phyloP scores from a whole-genome alignment of 257 asterid species.

The Verbena officinalis region DNA sequence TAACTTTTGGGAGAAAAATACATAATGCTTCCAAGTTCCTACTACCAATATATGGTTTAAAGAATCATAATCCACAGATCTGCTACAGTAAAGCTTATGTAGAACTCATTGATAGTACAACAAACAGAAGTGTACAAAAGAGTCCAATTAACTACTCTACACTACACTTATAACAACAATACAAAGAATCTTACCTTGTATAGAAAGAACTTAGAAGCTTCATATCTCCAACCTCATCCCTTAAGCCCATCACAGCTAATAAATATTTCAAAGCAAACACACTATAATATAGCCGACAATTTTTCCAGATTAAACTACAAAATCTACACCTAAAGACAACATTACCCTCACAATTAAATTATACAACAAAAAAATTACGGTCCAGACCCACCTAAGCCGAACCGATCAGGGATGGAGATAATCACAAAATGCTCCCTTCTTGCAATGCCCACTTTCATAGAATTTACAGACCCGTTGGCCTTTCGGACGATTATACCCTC shows the following conservation, averaged over 20 bases:
- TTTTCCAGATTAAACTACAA: not conserved
- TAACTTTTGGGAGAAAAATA: too few relatives aligned
- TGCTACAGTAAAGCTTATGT: not conserved
- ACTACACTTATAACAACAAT: not conserved
- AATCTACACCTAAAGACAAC: conserved; percentile 17
- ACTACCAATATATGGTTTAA: too few relatives aligned
- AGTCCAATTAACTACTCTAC: not conserved
- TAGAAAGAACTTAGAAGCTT: not conserved
- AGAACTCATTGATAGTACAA: not conserved
- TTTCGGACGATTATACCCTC: conserved; percentile 75
- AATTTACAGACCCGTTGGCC: conserved; percentile 89
- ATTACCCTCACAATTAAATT: conserved; percentile 26
- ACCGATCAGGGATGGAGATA: conserved; percentile 70
- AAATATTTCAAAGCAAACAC: not conserved
- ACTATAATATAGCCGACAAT: conserved; percentile 16
- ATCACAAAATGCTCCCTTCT: conserved; percentile 88
- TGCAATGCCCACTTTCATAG: conserved; percentile 88
- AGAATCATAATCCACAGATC: too few relatives aligned
- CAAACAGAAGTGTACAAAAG: not conserved
- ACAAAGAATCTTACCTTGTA: not conserved
- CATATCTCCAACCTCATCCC: not conserved
- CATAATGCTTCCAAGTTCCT: too few relatives aligned
- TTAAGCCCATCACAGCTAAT: not conserved
- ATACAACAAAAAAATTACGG: conserved; percentile 26
- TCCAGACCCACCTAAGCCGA: not conserved